Conservation (phyloP, 371 early-diverging fungal genomes). For the Haplosporangium sp. region DNA sequence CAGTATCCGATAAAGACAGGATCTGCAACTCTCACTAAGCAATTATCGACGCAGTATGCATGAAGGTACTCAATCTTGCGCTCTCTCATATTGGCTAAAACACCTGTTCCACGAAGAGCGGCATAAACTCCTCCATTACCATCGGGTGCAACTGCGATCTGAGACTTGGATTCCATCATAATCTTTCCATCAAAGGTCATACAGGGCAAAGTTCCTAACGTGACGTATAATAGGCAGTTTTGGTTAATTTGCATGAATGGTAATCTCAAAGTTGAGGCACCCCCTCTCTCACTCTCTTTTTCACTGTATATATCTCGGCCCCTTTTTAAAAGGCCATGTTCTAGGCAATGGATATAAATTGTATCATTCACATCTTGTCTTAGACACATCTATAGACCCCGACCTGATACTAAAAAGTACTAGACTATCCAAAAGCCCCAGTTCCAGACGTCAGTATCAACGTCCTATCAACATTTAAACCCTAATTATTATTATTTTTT, state of each 20-base stretch:
- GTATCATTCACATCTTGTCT: background rate
- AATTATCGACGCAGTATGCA: slow-evolving; percentile 96
- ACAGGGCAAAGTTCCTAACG: slow-evolving; percentile 45
- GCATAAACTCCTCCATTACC: slow-evolving; percentile 94
- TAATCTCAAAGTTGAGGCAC: background rate
- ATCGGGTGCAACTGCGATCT: slow-evolving; percentile 87
- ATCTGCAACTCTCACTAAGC: slow-evolving; percentile 93
- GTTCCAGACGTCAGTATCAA: no score
- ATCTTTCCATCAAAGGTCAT: slow-evolving; percentile 70
- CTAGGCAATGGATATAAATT: background rate
- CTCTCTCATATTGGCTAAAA: slow-evolving; percentile 77
- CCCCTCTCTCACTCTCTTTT: no score
- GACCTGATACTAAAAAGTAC: background rate
- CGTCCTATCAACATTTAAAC: background rate
- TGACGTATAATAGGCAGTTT: background rate
- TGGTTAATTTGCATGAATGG: background rate
- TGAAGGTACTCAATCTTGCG: slow-evolving; percentile 89
- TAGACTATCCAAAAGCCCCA: no score
- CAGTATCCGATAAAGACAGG: slow-evolving; percentile 94
- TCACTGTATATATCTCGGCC: no score
- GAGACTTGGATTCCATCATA: slow-evolving; percentile 82
- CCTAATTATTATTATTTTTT: background rate
- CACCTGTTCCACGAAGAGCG: slow-evolving; percentile 82
- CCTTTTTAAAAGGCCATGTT: background rate
- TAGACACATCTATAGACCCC: background rate